These are phyloP conservation scores for Phytophthora hibernalis DNA, from an alignment of 352 stramenopile species.

Conservation along the genomic window DNA sequence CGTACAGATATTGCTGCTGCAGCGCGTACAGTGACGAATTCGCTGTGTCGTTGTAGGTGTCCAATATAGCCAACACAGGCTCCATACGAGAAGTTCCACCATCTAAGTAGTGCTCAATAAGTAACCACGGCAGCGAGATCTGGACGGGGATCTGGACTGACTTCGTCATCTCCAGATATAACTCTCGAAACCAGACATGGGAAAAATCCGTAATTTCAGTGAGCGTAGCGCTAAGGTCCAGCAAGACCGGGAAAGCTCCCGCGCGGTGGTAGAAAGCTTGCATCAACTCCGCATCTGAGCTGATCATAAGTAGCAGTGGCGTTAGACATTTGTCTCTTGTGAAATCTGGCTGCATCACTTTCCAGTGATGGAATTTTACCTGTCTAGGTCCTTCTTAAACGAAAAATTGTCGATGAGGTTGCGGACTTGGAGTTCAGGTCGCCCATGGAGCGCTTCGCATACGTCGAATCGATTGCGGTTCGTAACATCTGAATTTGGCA, in stretches of 20 bases:
- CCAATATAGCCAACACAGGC: constrained; percentile 64
- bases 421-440: constrained; percentile 60
- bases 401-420: constrained; percentile 50
- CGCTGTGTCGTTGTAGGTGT: constrained; percentile 89
- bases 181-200: constrained; percentile 83
- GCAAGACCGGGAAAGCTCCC: constrained; percentile 56
- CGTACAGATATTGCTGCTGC: constrained; percentile 74
- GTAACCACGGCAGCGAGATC: constrained; percentile 83
- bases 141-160: constrained; percentile 85
- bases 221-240: constrained; percentile 62
- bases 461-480: constrained; percentile 66
- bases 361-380: constrained; percentile 32
- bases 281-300: constrained; percentile 69
- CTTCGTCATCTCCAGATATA: constrained; percentile 76
- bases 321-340: constrained; percentile 1
- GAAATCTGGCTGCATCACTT: not conserved
- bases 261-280: constrained; percentile 59
- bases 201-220: constrained; percentile 67
- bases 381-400: constrained; percentile 84
- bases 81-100: constrained; percentile 28
- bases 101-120: constrained; percentile 68
- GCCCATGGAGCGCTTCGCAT: constrained; percentile 64
- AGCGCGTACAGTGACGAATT: constrained; percentile 54
- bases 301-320: constrained; percentile 23
- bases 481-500: constrained; percentile 65